Evolutionary conservation across 257 asterid species (phyloP).

Genomic region (Leonotis leonurus): DNA sequence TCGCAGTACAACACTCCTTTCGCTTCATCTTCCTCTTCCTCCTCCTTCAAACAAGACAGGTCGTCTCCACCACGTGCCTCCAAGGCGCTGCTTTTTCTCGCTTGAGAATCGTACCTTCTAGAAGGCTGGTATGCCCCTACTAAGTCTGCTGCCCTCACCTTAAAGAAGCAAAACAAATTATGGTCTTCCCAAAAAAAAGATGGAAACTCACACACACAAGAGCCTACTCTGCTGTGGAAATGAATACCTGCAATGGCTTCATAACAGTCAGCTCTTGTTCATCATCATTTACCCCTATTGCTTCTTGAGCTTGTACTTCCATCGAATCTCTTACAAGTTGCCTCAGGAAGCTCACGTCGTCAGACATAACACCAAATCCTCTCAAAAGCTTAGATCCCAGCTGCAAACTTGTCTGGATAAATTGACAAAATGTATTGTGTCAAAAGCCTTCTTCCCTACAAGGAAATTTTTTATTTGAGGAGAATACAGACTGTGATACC

Average conservation of each 20-base stretch:
- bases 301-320: constrained; percentile 93
- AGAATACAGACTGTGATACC: constrained; percentile 36
- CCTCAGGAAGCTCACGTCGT: constrained; percentile 74
- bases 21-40: constrained; percentile 33
- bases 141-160: constrained; percentile 77
- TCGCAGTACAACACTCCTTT: constrained; percentile 45
- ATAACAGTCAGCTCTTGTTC: constrained; percentile 39
- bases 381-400: constrained; percentile 90
- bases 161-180: constrained; percentile 3
- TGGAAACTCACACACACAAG: not conserved
- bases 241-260: constrained; percentile 80
- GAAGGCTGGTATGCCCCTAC: constrained; percentile 28
- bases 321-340: constrained; percentile 75
- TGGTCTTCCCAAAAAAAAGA: not conserved
- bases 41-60: not conserved
- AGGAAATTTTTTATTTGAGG: no score
- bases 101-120: constrained; percentile 13
- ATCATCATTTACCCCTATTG: constrained; percentile 38
- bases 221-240: not conserved
- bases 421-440: not conserved
- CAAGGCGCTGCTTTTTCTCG: constrained; percentile 22
- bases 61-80: constrained; percentile 6
- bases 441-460: no score
- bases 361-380: constrained; percentile 93
- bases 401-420: constrained; percentile 84